These are phyloP conservation scores for Entoloma clypeatum DNA, from an alignment of 1,284 basidiomycete species.

Conservation along the genomic window DNA sequence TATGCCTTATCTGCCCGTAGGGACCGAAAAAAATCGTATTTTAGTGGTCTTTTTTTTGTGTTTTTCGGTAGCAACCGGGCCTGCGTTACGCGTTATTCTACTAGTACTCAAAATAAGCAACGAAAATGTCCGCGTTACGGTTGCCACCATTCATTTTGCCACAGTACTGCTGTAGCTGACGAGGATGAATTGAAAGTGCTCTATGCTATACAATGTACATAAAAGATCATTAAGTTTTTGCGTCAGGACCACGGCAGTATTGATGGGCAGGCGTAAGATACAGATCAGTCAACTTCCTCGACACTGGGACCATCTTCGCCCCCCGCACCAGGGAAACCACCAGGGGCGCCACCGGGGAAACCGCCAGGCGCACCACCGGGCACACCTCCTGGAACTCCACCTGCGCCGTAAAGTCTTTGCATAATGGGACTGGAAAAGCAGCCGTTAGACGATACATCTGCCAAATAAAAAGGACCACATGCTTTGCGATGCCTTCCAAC, in stretches of 20 bases:
- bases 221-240: conserved; percentile 20
- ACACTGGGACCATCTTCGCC: conserved; percentile 82
- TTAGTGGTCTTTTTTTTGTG: too few relatives aligned
- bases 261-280: conserved; percentile 7
- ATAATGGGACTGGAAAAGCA: conserved; percentile 70
- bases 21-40: too few relatives aligned
- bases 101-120: too few relatives aligned
- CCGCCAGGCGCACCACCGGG: conserved; percentile 37
- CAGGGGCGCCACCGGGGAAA: conserved; percentile 49
- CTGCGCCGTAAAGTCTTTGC: conserved; percentile 85
- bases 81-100: too few relatives aligned
- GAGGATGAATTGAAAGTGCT: too few relatives aligned
- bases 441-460: conserved; percentile 10
- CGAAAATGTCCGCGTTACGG: too few relatives aligned
- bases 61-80: too few relatives aligned
- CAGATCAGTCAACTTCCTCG: conserved; percentile 77
- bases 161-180: too few relatives aligned
- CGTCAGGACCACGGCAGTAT: conserved; percentile 7
- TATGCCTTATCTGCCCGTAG: too few relatives aligned
- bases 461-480: conserved; percentile 18
- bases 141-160: too few relatives aligned
- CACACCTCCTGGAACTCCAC: conserved; percentile 60
- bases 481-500: conserved; percentile 83
- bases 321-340: conserved; percentile 48
- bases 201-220: conserved; percentile 18